Base-by-base conservation (phyloP, 2,329 filamentous ascomycete genomes). In the Zymoseptoria crescenta region DNA sequence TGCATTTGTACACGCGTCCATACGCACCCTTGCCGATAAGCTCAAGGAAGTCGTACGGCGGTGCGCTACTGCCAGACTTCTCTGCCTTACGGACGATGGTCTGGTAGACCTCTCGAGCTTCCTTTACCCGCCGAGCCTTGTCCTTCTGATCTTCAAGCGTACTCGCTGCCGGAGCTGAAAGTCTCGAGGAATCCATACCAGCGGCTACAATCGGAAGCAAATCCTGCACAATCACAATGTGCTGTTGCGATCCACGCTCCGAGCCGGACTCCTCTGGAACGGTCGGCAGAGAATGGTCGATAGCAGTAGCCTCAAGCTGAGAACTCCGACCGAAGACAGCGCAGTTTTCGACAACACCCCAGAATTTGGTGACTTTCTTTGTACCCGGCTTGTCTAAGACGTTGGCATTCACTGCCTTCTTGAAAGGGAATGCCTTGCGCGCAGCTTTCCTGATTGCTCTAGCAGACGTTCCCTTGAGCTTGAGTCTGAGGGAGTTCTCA, bases 21-120 rank as follows among this genome's bases (percentile, higher is more conserved):
- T 87, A 90, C 61, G 83, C 85, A 50, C 87, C 87, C 70, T 90
- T 90, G 58, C 87, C 87, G 65, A 89, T 89, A 57, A 90, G 77
- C 72, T 90, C 87, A 10, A 82, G 78, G 41, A 91, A 83, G n/a
- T 81, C 80, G 65, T 89, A 90, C 13, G 80, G 80, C 1, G 87
- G 87, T 4, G 82, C 77, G 27, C 83, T 80, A 59, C 84, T 83
- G 48, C 83, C 83, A 30, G 77, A 75, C 58, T 83, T 83, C 58
- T 78, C 78, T 64, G 84, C 86, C 60, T 83, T 79, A 64, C 88
- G 85, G 53, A 82, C 76, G 28, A 89, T 84, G 1, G 81, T 74
- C 52, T 79, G 77, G 72, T 88, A 84, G 85, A 88, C 88, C 65
- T 87, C 84, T 65, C 81, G 81, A 30, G 87, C 87, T 80, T 89